A percentile compares a stretch with the other conserved stretches of the same genome.
Evolutionary conservation across 2,329 filamentous ascomycete species (phyloP).

Genomic region (Lasiodiplodia sp.): DNA sequence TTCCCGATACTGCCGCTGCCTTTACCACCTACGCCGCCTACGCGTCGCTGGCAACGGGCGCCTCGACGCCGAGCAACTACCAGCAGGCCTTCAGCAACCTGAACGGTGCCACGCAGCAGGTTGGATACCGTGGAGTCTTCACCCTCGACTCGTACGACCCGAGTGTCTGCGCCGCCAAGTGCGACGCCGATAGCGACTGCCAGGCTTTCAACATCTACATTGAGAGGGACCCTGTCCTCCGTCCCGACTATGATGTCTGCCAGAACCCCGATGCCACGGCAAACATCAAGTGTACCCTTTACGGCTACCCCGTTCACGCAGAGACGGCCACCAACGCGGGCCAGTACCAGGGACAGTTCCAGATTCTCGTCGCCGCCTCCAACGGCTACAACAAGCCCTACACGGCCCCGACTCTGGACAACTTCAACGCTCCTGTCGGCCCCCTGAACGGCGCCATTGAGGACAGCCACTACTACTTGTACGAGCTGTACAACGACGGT

Average conservation of each 20-base stretch:
- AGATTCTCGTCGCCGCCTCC: slow-evolving; percentile 33
- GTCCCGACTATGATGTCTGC: slow-evolving; percentile 32
- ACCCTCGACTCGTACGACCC: slow-evolving; percentile 32
- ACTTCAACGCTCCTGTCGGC: slow-evolving; percentile 31
- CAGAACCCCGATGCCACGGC: slow-evolving; percentile 30
- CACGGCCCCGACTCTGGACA: slow-evolving; percentile 1
- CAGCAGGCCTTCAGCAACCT: slow-evolving; percentile 29
- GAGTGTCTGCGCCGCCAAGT: slow-evolving; percentile 31
- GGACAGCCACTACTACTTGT: slow-evolving; percentile 37
- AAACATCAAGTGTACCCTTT: slow-evolving; percentile 42
- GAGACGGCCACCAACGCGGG: slow-evolving; percentile 39
- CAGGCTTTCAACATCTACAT: slow-evolving; percentile 37
- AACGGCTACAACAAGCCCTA: slow-evolving; percentile 35
- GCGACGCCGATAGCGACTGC: slow-evolving; percentile 31
- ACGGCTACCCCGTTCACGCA: slow-evolving; percentile 36
- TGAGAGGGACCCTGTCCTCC: slow-evolving; percentile 33
- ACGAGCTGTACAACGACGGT: slow-evolving; percentile 41
- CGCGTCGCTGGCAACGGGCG: background rate
- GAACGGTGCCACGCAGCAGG: slow-evolving; percentile 30
- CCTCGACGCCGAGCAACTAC: slow-evolving; percentile 25
- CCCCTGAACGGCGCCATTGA: slow-evolving; percentile 40
- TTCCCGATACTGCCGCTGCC: background rate
- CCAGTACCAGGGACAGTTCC: slow-evolving; percentile 36
- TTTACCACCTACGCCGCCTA: background rate
- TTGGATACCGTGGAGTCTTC: slow-evolving; percentile 32